A percentile compares a stretch with the other conserved stretches of the same genome.
These are phyloP conservation scores for Circinella umbellata DNA, from an alignment of 371 early-diverging fungal genomes.

Conservation along the genomic window DNA sequence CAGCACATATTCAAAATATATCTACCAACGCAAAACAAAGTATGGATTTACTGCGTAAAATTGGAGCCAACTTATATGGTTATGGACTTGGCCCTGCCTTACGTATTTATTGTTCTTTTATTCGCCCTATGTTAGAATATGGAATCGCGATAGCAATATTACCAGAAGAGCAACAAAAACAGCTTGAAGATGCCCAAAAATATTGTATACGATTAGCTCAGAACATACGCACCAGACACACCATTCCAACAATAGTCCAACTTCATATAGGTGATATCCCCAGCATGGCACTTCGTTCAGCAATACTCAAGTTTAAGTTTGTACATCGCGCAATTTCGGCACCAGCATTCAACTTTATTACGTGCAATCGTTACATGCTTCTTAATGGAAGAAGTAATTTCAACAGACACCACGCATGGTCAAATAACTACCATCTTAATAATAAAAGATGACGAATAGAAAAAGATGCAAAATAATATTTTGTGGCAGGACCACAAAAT, in stretches of 20 bases:
- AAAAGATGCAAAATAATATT: too few relatives aligned
- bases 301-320: slow-evolving; percentile 1
- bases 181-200: slow-evolving; percentile 10
- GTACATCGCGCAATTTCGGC: background rate
- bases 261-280: background rate
- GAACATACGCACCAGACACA: background rate
- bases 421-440: too few relatives aligned
- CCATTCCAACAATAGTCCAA: background rate
- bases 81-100: slow-evolving; percentile 9
- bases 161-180: background rate
- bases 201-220: slow-evolving; percentile 14
- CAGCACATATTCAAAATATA: background rate
- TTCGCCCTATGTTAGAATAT: slow-evolving; percentile 13
- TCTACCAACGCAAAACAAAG: background rate
- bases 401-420: too few relatives aligned
- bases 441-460: too few relatives aligned
- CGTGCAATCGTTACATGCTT: too few relatives aligned
- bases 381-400: too few relatives aligned
- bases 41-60: background rate
- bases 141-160: slow-evolving; percentile 13
- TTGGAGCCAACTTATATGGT: background rate
- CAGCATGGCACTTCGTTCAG: background rate
- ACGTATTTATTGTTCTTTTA: slow-evolving; percentile 9
- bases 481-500: too few relatives aligned
- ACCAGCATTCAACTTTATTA: background rate